Percentiles rank a stretch among this genome's conserved stretches.
Conservation (phyloP, 2,329 filamentous ascomycete species). For the Pseudogymnoascus sp. region DNA sequence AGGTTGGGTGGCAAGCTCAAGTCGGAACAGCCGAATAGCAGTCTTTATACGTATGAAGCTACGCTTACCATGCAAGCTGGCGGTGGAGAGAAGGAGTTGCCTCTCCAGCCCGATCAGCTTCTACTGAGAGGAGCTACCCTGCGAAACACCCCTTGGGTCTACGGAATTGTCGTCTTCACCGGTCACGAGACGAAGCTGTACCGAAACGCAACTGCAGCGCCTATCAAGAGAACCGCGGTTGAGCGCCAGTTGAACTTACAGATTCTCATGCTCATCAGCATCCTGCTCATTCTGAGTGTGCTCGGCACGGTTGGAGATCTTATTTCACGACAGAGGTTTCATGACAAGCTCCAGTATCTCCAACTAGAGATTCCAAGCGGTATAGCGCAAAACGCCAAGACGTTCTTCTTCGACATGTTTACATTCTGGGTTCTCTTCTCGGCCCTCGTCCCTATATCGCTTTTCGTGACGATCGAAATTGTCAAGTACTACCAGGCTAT, state of each 20-base stretch:
- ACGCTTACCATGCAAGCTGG: constrained; percentile 86
- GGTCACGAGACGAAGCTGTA: constrained; percentile 98
- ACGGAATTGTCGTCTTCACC: constrained; percentile 92
- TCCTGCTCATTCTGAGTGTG: constrained; percentile 76
- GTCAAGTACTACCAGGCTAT: constrained; percentile 99
- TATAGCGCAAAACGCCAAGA: constrained; percentile 50
- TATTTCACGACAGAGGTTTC: constrained; percentile 60
- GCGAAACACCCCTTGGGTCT: constrained; percentile 93
- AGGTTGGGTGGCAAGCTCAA: constrained; percentile 77
- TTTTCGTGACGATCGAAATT: constrained; percentile 95
- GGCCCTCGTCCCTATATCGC: constrained; percentile 89
- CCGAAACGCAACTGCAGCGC: constrained; percentile 93
- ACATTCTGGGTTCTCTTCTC: constrained; percentile 99
- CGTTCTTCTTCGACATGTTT: constrained; percentile 89
- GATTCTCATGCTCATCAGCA: constrained; percentile 80
- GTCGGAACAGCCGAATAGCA: constrained; percentile 97
- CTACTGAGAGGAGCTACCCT: constrained; percentile 87
- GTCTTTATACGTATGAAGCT: constrained; percentile 95
- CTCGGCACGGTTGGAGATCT: constrained; percentile 89
- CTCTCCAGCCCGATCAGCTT: constrained; percentile 85
- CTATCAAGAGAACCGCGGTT: constrained; percentile 95
- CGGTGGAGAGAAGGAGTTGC: constrained; percentile 85
- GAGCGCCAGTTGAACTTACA: constrained; percentile 90
- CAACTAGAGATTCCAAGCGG: constrained; percentile 53
- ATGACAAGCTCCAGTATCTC: constrained; percentile 63